A percentile compares a stretch with the other conserved stretches of the same genome.
Evolutionary conservation across 148 eudicot species (phyloP).

Genomic region (Bassia scoparia): DNA sequence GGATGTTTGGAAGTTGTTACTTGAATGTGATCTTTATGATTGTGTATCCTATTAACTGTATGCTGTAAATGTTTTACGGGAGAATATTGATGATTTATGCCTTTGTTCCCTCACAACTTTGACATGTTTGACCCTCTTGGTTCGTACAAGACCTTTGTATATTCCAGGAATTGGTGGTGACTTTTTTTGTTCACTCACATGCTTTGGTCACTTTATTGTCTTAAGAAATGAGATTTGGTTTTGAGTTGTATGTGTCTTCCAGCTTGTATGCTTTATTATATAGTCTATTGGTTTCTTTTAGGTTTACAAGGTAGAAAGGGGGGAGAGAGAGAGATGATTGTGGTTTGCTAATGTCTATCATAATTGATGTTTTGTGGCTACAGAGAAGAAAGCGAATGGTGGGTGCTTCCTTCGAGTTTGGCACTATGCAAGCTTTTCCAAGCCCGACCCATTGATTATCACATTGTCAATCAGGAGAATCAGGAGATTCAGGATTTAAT

Average conservation of each 20-base stretch:
- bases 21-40: constrained; percentile 5
- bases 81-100: background rate
- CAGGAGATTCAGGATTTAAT: constrained; percentile 78
- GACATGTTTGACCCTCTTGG: too few relatives aligned
- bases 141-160: too few relatives aligned
- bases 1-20: background rate
- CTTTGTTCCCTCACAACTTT: background rate
- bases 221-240: too few relatives aligned
- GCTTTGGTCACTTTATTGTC: too few relatives aligned
- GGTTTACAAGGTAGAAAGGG: too few relatives aligned
- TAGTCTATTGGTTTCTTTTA: too few relatives aligned
- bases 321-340: too few relatives aligned
- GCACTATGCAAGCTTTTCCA: constrained; percentile 65
- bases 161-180: too few relatives aligned
- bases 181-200: too few relatives aligned
- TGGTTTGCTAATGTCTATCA: constrained; percentile 2
- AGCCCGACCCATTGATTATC: constrained; percentile 70
- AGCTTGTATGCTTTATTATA: too few relatives aligned
- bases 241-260: too few relatives aligned
- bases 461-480: constrained; percentile 93
- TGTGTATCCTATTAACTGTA: background rate
- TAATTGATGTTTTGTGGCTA: constrained; percentile 3
- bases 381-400: constrained; percentile 96
- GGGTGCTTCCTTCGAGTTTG: constrained; percentile 78
- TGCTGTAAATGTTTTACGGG: background rate